Evolutionary conservation across 2,329 filamentous ascomycete species (phyloP), one percentile per base, ranked within the genome.

Genomic region (Fusarium papillatum): DNA sequence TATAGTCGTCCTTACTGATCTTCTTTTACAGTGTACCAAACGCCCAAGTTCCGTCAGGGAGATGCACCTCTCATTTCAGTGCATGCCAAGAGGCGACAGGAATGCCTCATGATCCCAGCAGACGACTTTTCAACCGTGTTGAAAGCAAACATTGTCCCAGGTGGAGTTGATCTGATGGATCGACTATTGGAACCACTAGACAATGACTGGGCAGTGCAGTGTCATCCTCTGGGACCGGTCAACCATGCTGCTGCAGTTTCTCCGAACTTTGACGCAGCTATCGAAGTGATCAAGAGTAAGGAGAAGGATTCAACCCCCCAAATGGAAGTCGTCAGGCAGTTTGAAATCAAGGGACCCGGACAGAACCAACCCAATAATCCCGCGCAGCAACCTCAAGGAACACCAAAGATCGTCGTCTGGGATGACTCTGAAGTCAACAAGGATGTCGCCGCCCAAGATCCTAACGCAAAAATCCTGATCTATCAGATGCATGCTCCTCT

Each of bases 401-500:
- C 29, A 31, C 29, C 34, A 34, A 59, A 59, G 55, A 11, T 60
- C 22, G 19, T n/a, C 22, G 22, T 60, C 22, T 60, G 5, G 16
- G 57, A 60, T 9, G 57, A 60, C 17, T 34, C 16, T 60, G 31
- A 7, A 59, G 34, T 59, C n/a, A n/a, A 26, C n/a, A 59, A 16
- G 22, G 11, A 34, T 4, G 13, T 34, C 34, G 1, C 3, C 11
- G 34, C 1, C 4, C 1, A 34, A 1, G 10, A 17, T 17, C n/a
- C 11, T 10, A 3, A 17, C 16, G 34, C 55, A 1, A 3, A 16
- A 7, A 3, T 41, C 5, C 10, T 60, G 36, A 16, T 60, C 10
- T 60, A 60, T 41, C 57, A 39, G 5, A 60, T 60, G 57, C 34
- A 36, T 26, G 34, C 57, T 2, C 36, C 36, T n/a, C 22, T 60